These are phyloP conservation scores for Penicillium sclerotiorum DNA, from an alignment of 2,329 filamentous ascomycete species.

Conservation along the genomic window DNA sequence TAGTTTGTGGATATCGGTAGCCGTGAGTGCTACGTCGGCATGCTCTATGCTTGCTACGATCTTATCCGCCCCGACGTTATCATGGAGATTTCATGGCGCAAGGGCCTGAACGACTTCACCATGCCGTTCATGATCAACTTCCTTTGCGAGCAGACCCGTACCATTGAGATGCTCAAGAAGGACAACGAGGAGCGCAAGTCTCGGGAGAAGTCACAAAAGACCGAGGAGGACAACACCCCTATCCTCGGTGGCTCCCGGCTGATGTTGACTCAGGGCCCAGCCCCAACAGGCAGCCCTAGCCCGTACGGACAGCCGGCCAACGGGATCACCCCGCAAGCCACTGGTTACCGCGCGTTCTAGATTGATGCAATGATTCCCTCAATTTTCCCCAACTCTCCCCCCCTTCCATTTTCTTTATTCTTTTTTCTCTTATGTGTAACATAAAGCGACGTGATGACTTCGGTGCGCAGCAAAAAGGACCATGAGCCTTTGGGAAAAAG, in stretches of 20 bases:
- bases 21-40: slow-evolving; percentile 99
- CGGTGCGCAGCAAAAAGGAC: slow-evolving; percentile 29
- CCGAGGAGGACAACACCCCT: slow-evolving; percentile 89
- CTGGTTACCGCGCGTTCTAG: slow-evolving; percentile 67
- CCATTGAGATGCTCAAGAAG: slow-evolving; percentile 81
- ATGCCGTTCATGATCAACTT: slow-evolving; percentile 99
- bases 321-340: slow-evolving; percentile 85
- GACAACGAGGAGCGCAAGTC: slow-evolving; percentile 94
- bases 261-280: slow-evolving; percentile 92
- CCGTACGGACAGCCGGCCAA: slow-evolving; percentile 75
- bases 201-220: slow-evolving; percentile 72
- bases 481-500: slow-evolving; percentile 19
- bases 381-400: slow-evolving; percentile 3
- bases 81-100: slow-evolving; percentile 94
- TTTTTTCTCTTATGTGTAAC: slow-evolving; percentile 36
- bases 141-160: slow-evolving; percentile 83
- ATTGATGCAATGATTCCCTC: slow-evolving; percentile 21
- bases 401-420: slow-evolving; percentile 14
- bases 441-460: slow-evolving; percentile 35
- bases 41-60: slow-evolving; percentile 98
- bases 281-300: slow-evolving; percentile 59
- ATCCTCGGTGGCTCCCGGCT: slow-evolving; percentile 86
- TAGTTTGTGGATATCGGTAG: slow-evolving; percentile 99
- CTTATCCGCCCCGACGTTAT: slow-evolving; percentile 91
- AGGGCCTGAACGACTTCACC: slow-evolving; percentile 92